Conservation (phyloP, 164 flowering plant genomes). For the Taxillus chinensis region DNA sequence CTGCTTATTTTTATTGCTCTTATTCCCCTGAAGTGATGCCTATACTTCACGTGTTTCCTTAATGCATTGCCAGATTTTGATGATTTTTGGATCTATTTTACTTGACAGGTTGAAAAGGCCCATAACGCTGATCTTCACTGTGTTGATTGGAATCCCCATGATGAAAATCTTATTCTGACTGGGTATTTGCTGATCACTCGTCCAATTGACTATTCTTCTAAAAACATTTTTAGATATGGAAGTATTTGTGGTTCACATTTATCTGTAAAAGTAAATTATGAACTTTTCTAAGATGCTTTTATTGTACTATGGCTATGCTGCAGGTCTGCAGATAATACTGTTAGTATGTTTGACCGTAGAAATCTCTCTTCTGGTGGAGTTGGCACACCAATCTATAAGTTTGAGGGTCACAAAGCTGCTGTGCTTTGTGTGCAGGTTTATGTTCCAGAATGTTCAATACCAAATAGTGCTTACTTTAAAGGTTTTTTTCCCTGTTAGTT, state of each 20-base stretch:
- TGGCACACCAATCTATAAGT: slow-evolving; percentile 71
- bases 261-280: no score
- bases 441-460: not conserved
- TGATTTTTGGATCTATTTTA: not conserved
- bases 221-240: no score
- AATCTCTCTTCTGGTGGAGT: slow-evolving; percentile 65
- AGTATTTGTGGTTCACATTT: not conserved
- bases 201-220: not conserved
- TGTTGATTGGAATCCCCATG: slow-evolving; percentile 97
- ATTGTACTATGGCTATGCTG: slow-evolving; percentile 1
- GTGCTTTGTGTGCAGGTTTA: slow-evolving; percentile 87
- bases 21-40: not conserved
- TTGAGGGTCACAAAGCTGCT: slow-evolving; percentile 82
- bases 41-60: not conserved
- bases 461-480: not conserved
- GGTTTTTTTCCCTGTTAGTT: not conserved
- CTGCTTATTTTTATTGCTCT: not conserved
- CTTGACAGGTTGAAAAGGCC: slow-evolving; percentile 81
- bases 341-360: slow-evolving; percentile 89
- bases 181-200: slow-evolving; percentile 43
- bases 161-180: slow-evolving; percentile 73
- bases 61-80: not conserved
- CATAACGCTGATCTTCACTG: slow-evolving; percentile 94
- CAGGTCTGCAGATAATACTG: slow-evolving; percentile 98
- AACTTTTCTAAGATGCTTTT: not conserved